A percentile compares a stretch with the other conserved stretches of the same genome.
Conservation (phyloP, 768 basidiomycete genomes). For the Coprinopsis cinerea region DNA sequence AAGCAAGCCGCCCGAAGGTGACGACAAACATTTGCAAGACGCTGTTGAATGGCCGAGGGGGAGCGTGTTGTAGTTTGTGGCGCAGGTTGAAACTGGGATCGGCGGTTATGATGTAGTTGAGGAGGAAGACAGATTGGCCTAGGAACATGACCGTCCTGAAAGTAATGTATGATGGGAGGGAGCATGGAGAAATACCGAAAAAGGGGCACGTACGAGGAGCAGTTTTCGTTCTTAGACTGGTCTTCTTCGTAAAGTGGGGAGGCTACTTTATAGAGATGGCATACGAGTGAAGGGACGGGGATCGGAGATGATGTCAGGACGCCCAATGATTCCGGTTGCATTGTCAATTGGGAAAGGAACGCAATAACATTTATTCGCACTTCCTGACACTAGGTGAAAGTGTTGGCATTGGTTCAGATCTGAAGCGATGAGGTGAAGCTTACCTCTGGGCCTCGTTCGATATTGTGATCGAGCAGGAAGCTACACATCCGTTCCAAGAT, state of each 20-base stretch:
- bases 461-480: slow-evolving; percentile 38
- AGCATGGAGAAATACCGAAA: neutral
- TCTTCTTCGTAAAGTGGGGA: no score
- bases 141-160: slow-evolving; percentile 46
- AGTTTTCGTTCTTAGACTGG: no score
- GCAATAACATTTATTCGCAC: no score
- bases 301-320: no score
- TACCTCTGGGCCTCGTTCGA: slow-evolving; percentile 38
- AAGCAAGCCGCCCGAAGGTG: slow-evolving; percentile 71
- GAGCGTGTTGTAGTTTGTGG: slow-evolving; percentile 50
- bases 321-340: no score
- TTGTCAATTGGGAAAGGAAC: no score
- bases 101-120: slow-evolving; percentile 59
- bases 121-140: slow-evolving; percentile 48
- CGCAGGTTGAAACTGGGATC: slow-evolving; percentile 46
- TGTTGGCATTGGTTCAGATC: neutral
- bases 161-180: slow-evolving; percentile 4
- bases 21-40: slow-evolving; percentile 67
- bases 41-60: slow-evolving; percentile 52
- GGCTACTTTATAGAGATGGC: no score
- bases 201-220: no score
- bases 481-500: slow-evolving; percentile 46
- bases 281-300: no score
- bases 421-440: slow-evolving; percentile 5
- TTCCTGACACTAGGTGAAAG: no score